Evolutionary conservation across 345 rosid genomes (phyloP), one percentile per base, ranked within the genome.

Genomic region (Eucalyptus curtisii): DNA sequence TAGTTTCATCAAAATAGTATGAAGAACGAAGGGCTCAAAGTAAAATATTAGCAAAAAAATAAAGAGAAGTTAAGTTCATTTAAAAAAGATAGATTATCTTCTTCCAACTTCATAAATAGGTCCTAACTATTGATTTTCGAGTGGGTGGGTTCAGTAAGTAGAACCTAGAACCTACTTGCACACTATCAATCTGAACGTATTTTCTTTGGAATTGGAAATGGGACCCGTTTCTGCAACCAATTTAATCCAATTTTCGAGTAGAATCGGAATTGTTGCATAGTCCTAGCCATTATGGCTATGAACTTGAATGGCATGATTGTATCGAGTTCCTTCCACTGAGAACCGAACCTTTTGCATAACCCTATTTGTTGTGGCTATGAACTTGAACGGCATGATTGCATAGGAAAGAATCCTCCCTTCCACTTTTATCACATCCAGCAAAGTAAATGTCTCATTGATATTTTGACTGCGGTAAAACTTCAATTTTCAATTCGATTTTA

Each of bases 81-180:
- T 57, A 57, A 10, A 2, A 57, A 57, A 57, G 3, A 57, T 57
- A 57, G 25, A 11, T 57, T 25, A 57, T 57, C n/a, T 25, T 25
- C 7, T 57, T 57, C n/a, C n/a, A 57, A 1, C 64, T 57, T 57
- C 14, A 19, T 52, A 19, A 19, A 57, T 57, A 57, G n/a, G 2
- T 57, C 13, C 0, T 27, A 57, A 57, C 0, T 11, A 1, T 57
- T 3, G 0, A 24, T 57, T 57, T 27, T 57, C 3, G 2, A 25
- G 64, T 0, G 64, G n/a, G 14, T 57, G n/a, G 7, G 14, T 57
- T 57, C 0, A 25, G 0, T 27, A 25, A 11, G n/a, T 12, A 57
- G 13, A 10, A 25, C 2, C 1, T 5, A 0, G 64, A 57, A 27
- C 14, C 64, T 5, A 25, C 64, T 12, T 57, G 13, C 64, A 57